phyloP scores from a whole-genome alignment of 2,329 filamentous ascomycete genomes.

The Arachnopeziza araneosa region DNA sequence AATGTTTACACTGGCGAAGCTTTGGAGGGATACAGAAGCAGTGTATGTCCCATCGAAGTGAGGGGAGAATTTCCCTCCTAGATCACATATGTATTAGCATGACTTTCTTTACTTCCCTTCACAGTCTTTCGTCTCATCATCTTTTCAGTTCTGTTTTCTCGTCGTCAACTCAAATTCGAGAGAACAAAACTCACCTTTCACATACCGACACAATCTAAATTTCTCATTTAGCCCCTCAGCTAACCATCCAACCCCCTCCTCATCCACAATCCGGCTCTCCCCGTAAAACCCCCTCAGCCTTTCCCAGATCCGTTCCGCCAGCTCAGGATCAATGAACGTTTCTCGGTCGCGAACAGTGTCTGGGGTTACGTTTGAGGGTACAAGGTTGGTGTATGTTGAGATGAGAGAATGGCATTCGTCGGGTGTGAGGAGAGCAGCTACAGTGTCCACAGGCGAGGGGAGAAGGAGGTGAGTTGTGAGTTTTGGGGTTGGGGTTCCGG shows the following conservation, averaged over 20 bases:
- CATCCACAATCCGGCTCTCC: constrained; percentile 7
- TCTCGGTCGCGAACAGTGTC: constrained; percentile 1
- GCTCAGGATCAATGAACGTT: not conserved
- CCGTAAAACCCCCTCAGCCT: not conserved
- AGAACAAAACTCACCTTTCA: constrained; percentile 2
- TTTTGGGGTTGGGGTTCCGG: too few species aligned
- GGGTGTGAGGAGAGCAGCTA: not conserved
- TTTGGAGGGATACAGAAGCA: constrained; percentile 5
- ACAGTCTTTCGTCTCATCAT: not conserved
- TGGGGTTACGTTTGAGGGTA: constrained; percentile 5
- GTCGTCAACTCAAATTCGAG: not conserved
- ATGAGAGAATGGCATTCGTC: constrained; percentile 2
- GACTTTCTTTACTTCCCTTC: not conserved
- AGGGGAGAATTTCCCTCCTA: constrained; percentile 16
- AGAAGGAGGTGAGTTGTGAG: not conserved
- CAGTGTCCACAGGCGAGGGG: not conserved
- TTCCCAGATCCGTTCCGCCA: constrained; percentile 1
- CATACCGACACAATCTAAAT: constrained; percentile 15
- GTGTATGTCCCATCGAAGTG: constrained; percentile 13
- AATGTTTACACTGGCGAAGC: constrained; percentile 18
- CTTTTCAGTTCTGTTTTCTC: too few species aligned
- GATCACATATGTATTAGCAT: not conserved
- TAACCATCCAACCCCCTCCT: constrained; percentile 11
- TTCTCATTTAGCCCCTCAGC: constrained; percentile 13
- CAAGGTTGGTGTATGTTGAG: not conserved